Evolutionary conservation across 2,329 filamentous ascomycete genomes (phyloP).

Genomic region (Penicillium brevicompactum): DNA sequence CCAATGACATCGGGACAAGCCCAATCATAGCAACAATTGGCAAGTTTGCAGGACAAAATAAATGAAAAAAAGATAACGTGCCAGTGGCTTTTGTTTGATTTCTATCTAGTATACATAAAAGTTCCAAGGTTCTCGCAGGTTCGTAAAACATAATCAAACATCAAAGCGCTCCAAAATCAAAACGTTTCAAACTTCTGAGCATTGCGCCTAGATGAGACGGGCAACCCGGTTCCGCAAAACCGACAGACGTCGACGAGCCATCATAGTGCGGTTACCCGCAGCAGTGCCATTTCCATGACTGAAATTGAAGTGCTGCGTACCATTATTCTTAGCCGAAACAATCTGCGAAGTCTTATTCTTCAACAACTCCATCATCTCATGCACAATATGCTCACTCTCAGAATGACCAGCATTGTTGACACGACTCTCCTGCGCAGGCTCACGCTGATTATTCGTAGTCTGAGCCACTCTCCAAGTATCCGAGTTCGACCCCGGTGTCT

Average conservation of each 20-base stretch:
- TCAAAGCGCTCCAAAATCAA: conserved; percentile 5
- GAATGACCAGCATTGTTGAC: conserved; percentile 22
- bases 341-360: conserved; percentile 14
- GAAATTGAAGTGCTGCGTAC: conserved; percentile 5
- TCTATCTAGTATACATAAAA: conserved; percentile 10
- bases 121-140: conserved; percentile 6
- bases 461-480: conserved; percentile 20
- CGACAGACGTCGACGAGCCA: conserved; percentile 24
- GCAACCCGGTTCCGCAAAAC: conserved; percentile 21
- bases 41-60: too few relatives aligned
- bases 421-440: conserved; percentile 19
- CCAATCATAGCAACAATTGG: too few relatives aligned
- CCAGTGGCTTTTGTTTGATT: conserved; percentile 5
- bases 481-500: conserved; percentile 23
- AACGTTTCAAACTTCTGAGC: not conserved
- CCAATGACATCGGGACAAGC: too few relatives aligned
- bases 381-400: conserved; percentile 19
- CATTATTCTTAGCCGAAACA: conserved; percentile 21
- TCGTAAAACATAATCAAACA: conserved; percentile 7
- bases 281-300: conserved; percentile 17
- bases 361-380: conserved; percentile 20
- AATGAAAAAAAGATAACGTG: too few relatives aligned
- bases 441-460: conserved; percentile 8
- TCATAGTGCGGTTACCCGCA: conserved; percentile 13
- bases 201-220: not conserved